A percentile compares a stretch with the other conserved stretches of the same genome.
These are phyloP conservation scores for Ochetophila trinervis DNA, from an alignment of 306 rosid genomes.

Conservation along the genomic window DNA sequence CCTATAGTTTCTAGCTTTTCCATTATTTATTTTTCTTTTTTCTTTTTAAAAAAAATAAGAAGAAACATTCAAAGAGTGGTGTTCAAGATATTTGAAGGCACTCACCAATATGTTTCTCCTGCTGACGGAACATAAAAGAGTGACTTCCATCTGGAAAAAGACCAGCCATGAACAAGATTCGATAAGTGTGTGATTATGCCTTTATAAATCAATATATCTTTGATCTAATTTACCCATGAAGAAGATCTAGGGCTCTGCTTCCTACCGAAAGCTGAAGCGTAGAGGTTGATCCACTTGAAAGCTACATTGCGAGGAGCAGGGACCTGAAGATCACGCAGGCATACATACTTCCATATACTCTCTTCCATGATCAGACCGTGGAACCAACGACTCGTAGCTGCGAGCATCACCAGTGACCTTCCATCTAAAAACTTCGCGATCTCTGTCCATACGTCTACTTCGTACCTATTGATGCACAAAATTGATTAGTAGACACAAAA, in stretches of 20 bases:
- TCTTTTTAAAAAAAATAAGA: too few species aligned
- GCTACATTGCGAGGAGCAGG: constrained; percentile 54
- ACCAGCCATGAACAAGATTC: constrained; percentile 12
- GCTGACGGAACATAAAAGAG: constrained; percentile 79
- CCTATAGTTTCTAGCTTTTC: neutral
- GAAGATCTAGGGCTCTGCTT: constrained; percentile 9
- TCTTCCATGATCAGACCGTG: constrained; percentile 63
- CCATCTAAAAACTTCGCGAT: constrained; percentile 79
- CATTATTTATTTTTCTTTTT: too few species aligned
- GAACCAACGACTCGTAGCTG: constrained; percentile 80
- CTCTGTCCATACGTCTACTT: constrained; percentile 92
- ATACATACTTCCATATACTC: constrained; percentile 70
- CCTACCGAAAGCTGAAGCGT: constrained; percentile 73
- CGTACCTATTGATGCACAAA: constrained; percentile 49
- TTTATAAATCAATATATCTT: neutral
- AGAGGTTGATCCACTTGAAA: constrained; percentile 69
- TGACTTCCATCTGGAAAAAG: constrained; percentile 75
- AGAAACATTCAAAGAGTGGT: neutral
- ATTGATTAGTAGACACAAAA: neutral
- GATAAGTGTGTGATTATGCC: constrained; percentile 13
- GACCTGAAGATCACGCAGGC: constrained; percentile 86
- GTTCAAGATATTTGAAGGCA: neutral
- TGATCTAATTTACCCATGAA: neutral
- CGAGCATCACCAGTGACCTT: constrained; percentile 76
- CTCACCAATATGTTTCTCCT: constrained; percentile 88